Evolutionary conservation across 1,139 yeast species (phyloP).

Genomic region (Kodamaea fungicola): DNA sequence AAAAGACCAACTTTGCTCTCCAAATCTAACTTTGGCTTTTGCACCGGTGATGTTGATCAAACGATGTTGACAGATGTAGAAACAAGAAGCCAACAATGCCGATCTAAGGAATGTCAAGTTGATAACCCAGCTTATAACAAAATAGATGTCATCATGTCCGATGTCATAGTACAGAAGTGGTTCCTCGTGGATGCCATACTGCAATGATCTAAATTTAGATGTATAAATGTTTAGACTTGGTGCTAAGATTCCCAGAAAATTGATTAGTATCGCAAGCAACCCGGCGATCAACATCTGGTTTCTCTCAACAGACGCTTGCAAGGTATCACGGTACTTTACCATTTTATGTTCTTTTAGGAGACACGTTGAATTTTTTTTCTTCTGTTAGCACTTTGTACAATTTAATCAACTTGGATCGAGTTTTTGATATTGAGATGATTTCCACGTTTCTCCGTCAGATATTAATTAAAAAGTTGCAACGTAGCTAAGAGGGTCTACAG

Average conservation of each 20-base stretch:
- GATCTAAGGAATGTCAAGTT: constrained; percentile 59
- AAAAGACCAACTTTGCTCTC: constrained; percentile 84
- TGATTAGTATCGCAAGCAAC: constrained; percentile 25
- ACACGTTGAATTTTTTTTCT: constrained; percentile 4
- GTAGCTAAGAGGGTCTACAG: neutral
- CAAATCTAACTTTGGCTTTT: constrained; percentile 63
- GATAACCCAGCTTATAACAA: constrained; percentile 54
- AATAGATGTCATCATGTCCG: constrained; percentile 54
- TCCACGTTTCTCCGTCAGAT: neutral
- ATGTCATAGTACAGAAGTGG: constrained; percentile 45
- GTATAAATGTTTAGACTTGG: constrained; percentile 25
- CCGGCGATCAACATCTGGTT: constrained; percentile 39
- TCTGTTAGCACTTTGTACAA: neutral
- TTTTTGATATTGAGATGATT: neutral
- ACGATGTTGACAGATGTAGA: constrained; percentile 1
- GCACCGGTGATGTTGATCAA: constrained; percentile 38
- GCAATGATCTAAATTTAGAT: constrained; percentile 47
- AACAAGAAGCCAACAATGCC: constrained; percentile 47
- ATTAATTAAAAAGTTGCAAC: no score
- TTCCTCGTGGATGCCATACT: constrained; percentile 25
- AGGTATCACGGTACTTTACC: constrained; percentile 15
- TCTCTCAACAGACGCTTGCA: constrained; percentile 31
- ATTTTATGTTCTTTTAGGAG: constrained; percentile 2
- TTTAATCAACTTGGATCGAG: neutral
- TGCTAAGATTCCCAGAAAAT: constrained; percentile 23